Conservation (phyloP, 2,329 filamentous ascomycete genomes). For the Epichloe typhina region DNA sequence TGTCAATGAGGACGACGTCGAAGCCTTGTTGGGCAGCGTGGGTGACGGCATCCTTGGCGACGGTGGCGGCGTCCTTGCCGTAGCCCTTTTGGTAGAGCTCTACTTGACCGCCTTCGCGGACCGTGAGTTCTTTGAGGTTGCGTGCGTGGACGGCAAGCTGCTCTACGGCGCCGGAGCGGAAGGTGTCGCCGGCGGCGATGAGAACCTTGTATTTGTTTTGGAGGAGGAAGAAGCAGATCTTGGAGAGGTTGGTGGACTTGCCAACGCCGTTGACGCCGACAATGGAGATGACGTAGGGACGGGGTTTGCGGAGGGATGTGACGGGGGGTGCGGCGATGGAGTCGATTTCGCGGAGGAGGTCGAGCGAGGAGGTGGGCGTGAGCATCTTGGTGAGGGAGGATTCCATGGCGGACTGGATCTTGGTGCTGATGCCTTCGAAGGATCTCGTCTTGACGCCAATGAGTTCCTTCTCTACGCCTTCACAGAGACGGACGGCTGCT, state of each 20-base stretch:
- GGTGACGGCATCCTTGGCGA: conserved; percentile 85
- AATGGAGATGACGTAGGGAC: conserved; percentile 95
- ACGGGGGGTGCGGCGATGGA: conserved; percentile 57
- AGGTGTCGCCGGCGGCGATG: conserved; percentile 90
- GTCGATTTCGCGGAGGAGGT: conserved; percentile 87
- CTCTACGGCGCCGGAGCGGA: conserved; percentile 92
- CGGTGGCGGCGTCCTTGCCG: conserved; percentile 90
- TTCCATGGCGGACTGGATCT: conserved; percentile 78
- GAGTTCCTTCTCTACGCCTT: conserved; percentile 81
- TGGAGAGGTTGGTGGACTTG: conserved; percentile 94
- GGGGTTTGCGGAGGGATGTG: conserved; percentile 47
- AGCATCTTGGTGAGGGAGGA: conserved; percentile 88
- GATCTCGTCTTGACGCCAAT: conserved; percentile 81
- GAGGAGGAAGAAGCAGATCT: conserved; percentile 94
- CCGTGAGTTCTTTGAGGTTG: conserved; percentile 79
- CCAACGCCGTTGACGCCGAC: conserved; percentile 97
- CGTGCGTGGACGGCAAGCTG: conserved; percentile 91
- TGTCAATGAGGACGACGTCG: conserved; percentile 95
- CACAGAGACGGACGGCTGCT: conserved; percentile 79
- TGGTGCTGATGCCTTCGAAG: conserved; percentile 80
- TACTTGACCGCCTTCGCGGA: conserved; percentile 70
- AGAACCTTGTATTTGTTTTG: conserved; percentile 96
- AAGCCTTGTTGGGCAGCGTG: conserved; percentile 64
- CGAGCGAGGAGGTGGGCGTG: conserved; percentile 86
- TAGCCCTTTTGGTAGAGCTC: conserved; percentile 96